Conservation (phyloP, 495 filamentous ascomycete species). For the Aspergillus baeticus region DNA sequence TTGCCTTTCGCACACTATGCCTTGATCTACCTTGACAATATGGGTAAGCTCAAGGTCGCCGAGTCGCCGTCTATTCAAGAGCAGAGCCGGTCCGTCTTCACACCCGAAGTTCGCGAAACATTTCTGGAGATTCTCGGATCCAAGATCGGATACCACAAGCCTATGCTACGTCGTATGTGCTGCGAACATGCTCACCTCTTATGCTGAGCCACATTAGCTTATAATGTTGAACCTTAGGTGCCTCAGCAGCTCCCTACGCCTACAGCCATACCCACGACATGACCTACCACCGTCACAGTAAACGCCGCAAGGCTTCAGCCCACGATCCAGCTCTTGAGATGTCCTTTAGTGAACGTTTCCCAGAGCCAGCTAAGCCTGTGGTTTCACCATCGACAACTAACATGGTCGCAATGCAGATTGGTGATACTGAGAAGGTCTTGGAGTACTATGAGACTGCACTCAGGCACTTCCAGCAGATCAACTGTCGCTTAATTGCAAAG, state of each 20-base stretch:
- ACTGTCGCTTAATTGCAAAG: conserved; percentile 60
- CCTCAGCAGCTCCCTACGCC: conserved; percentile 9
- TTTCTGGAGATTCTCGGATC: conserved; percentile 40
- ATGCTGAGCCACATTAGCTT: conserved; percentile 7
- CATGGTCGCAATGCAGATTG: conserved; percentile 39
- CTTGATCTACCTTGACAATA: conserved; percentile 43
- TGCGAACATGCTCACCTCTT: background rate
- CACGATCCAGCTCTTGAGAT: conserved; percentile 17
- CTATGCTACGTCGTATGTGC: conserved; percentile 29
- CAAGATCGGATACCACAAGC: conserved; percentile 31
- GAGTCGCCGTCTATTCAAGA: conserved; percentile 40
- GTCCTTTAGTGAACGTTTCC: conserved; percentile 19
- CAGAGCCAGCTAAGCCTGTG: conserved; percentile 28
- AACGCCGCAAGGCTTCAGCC: conserved; percentile 33
- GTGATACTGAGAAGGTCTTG: conserved; percentile 36
- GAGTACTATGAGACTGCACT: conserved; percentile 39
- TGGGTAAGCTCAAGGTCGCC: conserved; percentile 34
- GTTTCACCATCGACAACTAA: conserved; percentile 31
- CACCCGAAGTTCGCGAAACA: conserved; percentile 35
- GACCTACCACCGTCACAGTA: conserved; percentile 30
- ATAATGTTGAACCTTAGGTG: conserved; percentile 11
- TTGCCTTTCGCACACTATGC: conserved; percentile 40
- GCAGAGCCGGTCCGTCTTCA: conserved; percentile 36
- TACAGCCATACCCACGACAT: conserved; percentile 16
- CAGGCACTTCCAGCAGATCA: conserved; percentile 45